These are phyloP conservation scores for Solanum dulcamara DNA, from an alignment of 257 asterid genomes.

Conservation along the genomic window DNA sequence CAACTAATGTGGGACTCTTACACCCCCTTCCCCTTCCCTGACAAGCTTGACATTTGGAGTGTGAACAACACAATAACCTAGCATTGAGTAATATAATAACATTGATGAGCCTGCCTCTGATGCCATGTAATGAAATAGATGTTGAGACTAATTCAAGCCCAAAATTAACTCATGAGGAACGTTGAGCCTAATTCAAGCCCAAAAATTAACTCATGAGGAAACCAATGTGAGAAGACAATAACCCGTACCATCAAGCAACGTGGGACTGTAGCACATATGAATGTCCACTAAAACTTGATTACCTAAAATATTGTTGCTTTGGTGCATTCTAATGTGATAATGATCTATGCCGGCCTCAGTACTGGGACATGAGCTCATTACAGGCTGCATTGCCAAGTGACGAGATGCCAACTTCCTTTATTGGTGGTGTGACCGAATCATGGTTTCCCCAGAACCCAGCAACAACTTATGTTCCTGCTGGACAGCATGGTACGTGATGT, in stretches of 20 bases:
- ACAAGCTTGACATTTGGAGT: too few species aligned
- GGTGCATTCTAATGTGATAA: neutral
- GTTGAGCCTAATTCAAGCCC: neutral
- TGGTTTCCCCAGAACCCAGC: slow-evolving; percentile 52
- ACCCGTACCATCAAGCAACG: neutral
- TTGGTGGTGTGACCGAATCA: slow-evolving; percentile 33
- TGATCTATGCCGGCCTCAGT: slow-evolving; percentile 19
- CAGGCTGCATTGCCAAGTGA: slow-evolving; percentile 58
- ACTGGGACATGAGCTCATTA: slow-evolving; percentile 75
- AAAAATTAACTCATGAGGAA: neutral
- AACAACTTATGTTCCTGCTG: slow-evolving; percentile 32
- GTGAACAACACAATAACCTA: too few species aligned
- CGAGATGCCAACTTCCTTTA: slow-evolving; percentile 37
- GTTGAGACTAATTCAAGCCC: neutral
- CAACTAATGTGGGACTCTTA: neutral
- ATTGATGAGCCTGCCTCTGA: neutral
- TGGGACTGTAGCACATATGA: neutral
- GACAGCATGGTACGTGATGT: slow-evolving; percentile 23
- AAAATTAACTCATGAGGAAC: neutral
- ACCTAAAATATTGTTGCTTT: neutral
- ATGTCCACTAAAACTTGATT: neutral
- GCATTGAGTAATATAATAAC: neutral
- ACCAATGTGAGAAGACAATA: neutral
- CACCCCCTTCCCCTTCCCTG: neutral
- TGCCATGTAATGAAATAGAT: neutral